Evolutionary conservation across 306 rosid genomes (phyloP), one percentile per base, ranked within the genome.

Genomic region (Dalbergia cochinchinensis): DNA sequence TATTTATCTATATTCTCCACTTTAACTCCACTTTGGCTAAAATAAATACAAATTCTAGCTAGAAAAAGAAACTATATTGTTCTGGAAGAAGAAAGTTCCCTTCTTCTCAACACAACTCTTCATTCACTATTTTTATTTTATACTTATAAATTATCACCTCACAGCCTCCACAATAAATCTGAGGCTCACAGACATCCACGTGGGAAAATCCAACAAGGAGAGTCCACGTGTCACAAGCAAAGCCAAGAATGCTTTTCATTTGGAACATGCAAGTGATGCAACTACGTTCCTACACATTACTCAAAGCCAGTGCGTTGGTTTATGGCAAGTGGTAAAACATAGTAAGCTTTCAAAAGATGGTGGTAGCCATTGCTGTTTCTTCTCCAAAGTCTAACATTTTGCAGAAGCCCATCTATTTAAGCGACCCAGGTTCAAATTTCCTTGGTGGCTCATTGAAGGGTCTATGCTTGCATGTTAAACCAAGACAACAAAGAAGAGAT

Each of bases 221-320:
- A 83, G 31, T 83, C 94, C 96, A 95, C 98, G 97, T 91, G 98
- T 91, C 94, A 55, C 31, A 88, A 83, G 26, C 82, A 76, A 8
- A 74, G 11, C 99, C 97, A 65, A 68, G 63, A 71, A 70, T 86
- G 68, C 37, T 80, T 55, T 70, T 67, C 65, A 15, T 68, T 57
- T 41, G 71, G 64, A 45, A 31, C 22, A 34, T 37, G 64, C 75
- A 45, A n/a, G 33, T 5, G 12, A 34, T 37, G 64, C 75, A 45
- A n/a, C 39, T 5, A 15, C 58, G 79, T 20, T 18, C 64, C 8
- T 8, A 15, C 5, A 22, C 58, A n/a, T n/a, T n/a, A n/a, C n/a
- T n/a, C n/a, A 67, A 58, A 62, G 26, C 69, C 79, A 78, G 31
- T 9, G 4, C 65, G 41, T 1, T 61, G 18, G 33, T 68, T 80